phyloP scores from a whole-genome alignment of 208 protist genomes.

The Trypanosoma mega region DNA sequence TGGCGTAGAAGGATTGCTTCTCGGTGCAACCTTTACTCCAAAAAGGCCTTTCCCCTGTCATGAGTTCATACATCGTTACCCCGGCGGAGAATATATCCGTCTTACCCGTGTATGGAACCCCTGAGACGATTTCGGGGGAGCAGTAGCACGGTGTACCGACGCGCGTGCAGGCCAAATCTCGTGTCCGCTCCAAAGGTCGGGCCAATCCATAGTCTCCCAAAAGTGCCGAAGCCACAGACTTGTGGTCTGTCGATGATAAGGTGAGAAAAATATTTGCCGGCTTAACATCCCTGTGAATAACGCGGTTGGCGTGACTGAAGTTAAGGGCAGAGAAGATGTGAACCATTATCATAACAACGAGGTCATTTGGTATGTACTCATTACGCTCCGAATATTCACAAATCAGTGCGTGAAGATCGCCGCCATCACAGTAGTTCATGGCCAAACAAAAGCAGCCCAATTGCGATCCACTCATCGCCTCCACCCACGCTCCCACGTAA shows the following conservation, averaged over 20 bases:
- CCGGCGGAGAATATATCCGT: conserved; percentile 94
- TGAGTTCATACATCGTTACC: conserved; percentile 86
- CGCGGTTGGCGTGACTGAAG: conserved; percentile 75
- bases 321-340: conserved; percentile 86
- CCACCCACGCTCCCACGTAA: conserved; percentile 79
- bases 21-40: conserved; percentile 52
- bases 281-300: conserved; percentile 93
- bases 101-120: conserved; percentile 89
- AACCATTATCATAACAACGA: conserved; percentile 71
- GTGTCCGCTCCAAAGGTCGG: conserved; percentile 62
- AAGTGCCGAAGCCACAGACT: conserved; percentile 34
- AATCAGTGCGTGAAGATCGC: conserved; percentile 76
- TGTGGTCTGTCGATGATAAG: conserved; percentile 16
- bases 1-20: conserved; percentile 43
- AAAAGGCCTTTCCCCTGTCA: conserved; percentile 69
- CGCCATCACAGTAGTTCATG: conserved; percentile 81
- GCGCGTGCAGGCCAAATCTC: conserved; percentile 66
- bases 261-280: conserved; percentile 87
- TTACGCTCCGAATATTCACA: conserved; percentile 16
- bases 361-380: conserved; percentile 33
- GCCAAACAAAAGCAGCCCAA: conserved; percentile 75
- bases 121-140: conserved; percentile 90
- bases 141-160: conserved; percentile 93
- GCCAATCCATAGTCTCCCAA: conserved; percentile 91
- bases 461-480: conserved; percentile 38